Conservation (phyloP, 169 alveolate genomes). For the Besnoitia besnoiti region DNA sequence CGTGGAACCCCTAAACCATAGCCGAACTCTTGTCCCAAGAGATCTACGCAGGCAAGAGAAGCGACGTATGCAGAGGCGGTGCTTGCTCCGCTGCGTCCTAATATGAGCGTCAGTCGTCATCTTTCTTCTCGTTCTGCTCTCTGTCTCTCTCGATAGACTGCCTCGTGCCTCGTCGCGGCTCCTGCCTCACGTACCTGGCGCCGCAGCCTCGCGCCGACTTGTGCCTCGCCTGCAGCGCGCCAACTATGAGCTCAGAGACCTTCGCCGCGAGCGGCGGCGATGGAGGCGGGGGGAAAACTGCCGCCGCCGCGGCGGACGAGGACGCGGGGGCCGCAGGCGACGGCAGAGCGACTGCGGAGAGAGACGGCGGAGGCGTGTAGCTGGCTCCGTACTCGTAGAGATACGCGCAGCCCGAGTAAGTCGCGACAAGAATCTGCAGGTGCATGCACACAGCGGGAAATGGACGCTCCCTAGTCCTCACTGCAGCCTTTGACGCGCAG, state of each 20-base stretch:
- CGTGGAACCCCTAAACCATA: no score
- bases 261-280: neutral
- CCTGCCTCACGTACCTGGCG: neutral
- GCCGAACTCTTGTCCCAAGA: no score
- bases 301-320: neutral
- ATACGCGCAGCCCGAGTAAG: slow-evolving; percentile 9
- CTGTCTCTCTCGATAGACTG: neutral
- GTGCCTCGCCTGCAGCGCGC: neutral
- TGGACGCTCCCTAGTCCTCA: no score
- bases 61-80: no score
- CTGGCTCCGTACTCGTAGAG: neutral
- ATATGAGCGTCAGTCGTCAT: no score
- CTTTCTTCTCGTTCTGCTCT: neutral
- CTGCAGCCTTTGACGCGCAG: no score
- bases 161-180: neutral
- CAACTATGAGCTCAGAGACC: neutral
- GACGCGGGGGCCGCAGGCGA: neutral
- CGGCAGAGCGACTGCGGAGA: no score
- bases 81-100: no score
- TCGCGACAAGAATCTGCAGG: slow-evolving; percentile 7
- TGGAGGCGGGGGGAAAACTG: neutral
- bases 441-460: no score
- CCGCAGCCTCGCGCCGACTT: neutral
- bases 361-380: neutral
- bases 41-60: no score